Base-by-base conservation (phyloP, 2,329 filamentous ascomycete species). In the Rhexocercosporidium sp. region DNA sequence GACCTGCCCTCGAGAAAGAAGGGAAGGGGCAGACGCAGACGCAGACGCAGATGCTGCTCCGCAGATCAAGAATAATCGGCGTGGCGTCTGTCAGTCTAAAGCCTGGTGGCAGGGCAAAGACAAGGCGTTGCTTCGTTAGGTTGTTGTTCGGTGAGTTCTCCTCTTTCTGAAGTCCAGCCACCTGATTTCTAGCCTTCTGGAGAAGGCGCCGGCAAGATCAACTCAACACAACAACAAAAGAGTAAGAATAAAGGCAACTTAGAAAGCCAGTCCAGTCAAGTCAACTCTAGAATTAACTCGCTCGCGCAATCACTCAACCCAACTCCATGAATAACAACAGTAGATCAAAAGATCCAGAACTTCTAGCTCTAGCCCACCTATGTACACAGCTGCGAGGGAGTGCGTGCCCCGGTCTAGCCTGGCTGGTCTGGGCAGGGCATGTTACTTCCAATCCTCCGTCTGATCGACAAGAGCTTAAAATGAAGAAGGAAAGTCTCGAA, bases 391-490 rank as follows among this genome's bases (percentile, higher is more conserved):
- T 27, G 22, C 29, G n/a, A 1, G 3, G 44, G 56, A 59, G 25
- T n/a, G 25, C 22, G 41, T 59, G 54, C 31, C 54, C 12, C 22
- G 54, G 53, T 18, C 22, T 57, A 29, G 53, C 53, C 31, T 57
- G 34, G 34, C 8, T 11, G 29, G 34, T 7, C 8, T 11, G 29
- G 53, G 29, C 53, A 37, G 18, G 53, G 34, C 53, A 37, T 57
- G 37, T 5, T 3, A 16, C 18, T 12, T 12, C 39, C 16, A 3
- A n/a, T n/a, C n/a, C n/a, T n/a, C n/a, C n/a, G 39, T 20, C 18
- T 37, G 53, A 56, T 56, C 53, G 53, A 56, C 53, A 56, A 56
- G 53, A 56, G 53, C 53, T 56, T 56, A 56, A 56, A 20, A 44
- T 44, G 41, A 44, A 18, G 16, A n/a, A 44, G n/a, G n/a, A 44